phyloP scores from a whole-genome alignment of 257 asterid genomes.

The Verbena officinalis region DNA sequence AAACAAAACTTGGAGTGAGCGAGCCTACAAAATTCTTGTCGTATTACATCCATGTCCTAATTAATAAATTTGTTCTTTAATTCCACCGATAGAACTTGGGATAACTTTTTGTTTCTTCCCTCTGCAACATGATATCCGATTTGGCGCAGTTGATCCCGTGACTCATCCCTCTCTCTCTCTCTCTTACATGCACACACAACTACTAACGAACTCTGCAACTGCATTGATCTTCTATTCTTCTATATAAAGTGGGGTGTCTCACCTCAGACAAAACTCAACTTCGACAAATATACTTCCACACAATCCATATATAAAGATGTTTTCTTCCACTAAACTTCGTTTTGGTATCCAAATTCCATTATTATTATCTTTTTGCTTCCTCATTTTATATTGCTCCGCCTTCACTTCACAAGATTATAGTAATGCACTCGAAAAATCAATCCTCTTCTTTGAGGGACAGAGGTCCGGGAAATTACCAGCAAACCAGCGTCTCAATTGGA shows the following conservation, averaged over 20 bases:
- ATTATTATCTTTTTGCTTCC: conserved; percentile 28
- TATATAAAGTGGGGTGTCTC: conserved; percentile 34
- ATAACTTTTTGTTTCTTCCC: conserved; percentile 31
- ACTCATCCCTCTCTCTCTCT: conserved; percentile 31
- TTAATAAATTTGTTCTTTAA: conserved; percentile 27
- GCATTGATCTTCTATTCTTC: no score
- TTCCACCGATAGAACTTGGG: conserved; percentile 27
- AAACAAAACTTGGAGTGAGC: no score
- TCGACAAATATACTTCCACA: no score
- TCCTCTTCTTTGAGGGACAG: conserved; percentile 82
- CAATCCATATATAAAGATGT: no score
- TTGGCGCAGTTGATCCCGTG: conserved; percentile 76
- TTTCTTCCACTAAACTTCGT: conserved; percentile 2
- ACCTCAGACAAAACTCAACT: not conserved
- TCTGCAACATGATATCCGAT: conserved; percentile 34
- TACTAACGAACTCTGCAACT: conserved; percentile 50
- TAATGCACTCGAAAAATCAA: conserved; percentile 66
- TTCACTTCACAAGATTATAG: conserved; percentile 63
- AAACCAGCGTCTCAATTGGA: conserved; percentile 59
- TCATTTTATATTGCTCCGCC: conserved; percentile 42
- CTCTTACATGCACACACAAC: conserved; percentile 23
- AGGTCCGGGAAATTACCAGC: conserved; percentile 77
- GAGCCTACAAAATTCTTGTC: conserved; percentile 22
- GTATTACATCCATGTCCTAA: conserved; percentile 19
- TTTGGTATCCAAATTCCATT: conserved; percentile 29